phyloP scores from a whole-genome alignment of 805 yeast genomes.

The Pichia membranifaciens region DNA sequence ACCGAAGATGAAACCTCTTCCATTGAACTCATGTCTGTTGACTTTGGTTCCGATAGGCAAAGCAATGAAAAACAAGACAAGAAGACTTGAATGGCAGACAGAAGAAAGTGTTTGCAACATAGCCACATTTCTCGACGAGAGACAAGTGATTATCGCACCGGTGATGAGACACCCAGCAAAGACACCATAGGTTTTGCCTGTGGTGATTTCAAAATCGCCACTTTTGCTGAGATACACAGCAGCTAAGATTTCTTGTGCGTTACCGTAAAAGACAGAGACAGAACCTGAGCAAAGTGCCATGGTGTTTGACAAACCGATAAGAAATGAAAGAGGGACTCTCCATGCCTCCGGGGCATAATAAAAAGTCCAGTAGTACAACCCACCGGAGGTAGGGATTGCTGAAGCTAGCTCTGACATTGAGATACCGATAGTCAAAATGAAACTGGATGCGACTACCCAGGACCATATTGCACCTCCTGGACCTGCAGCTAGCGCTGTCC shows the following conservation, averaged over 20 bases:
- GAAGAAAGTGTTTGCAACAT: conserved; percentile 53
- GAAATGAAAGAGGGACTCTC: conserved; percentile 46
- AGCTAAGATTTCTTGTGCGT: conserved; percentile 49
- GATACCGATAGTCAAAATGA: conserved; percentile 49
- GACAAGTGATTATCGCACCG: conserved; percentile 44
- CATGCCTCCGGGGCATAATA: conserved; percentile 51
- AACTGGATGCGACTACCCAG: conserved; percentile 45
- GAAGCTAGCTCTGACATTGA: conserved; percentile 60
- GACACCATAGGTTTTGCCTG: conserved; percentile 52
- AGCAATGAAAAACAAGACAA: conserved; percentile 51
- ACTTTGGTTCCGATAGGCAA: conserved; percentile 49
- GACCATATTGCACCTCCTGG: conserved; percentile 65
- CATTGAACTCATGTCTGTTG: conserved; percentile 33
- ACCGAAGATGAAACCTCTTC: conserved; percentile 48
- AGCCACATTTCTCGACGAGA: conserved; percentile 50
- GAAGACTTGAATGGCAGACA: conserved; percentile 42
- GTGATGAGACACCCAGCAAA: conserved; percentile 51
- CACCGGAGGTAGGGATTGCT: conserved; percentile 69
- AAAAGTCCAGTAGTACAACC: conserved; percentile 60
- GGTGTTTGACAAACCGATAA: conserved; percentile 61
- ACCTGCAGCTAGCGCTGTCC: conserved; percentile 53
- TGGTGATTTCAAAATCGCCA: conserved; percentile 49
- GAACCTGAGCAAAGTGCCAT: conserved; percentile 57
- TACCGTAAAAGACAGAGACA: conserved; percentile 62
- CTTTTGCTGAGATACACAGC: conserved; percentile 43